Base-by-base conservation (phyloP, 495 filamentous ascomycete species). In the Cercophora newfieldiana region DNA sequence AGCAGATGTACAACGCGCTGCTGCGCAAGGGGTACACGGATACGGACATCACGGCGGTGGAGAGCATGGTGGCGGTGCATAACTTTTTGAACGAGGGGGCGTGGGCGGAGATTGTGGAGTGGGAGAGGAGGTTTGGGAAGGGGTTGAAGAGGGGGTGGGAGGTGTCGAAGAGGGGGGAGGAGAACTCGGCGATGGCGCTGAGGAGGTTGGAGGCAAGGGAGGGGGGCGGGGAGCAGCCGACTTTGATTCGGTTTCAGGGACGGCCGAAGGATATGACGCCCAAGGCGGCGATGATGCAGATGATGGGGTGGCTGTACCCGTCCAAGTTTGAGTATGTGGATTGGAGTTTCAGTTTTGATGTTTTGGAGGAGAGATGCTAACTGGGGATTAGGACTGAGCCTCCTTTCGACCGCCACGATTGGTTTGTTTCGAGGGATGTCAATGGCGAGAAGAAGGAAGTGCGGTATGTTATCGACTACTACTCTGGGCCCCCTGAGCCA, bases 1-100 rank as follows among this genome's bases (percentile, higher is more conserved):
- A 98, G 79, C 95, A 98, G 76, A 98, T 98, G 95, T 98, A 97
- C 80, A 99, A 98, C 72, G 95, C 96, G 0, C 89, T 98, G 82
- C 79, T 96, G 61, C 89, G 96, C 59, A 98, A 99, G 77, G 95
- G 95, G 21, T 92, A 97, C 77, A 94, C 91, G 0, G 93, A 97
- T 72, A 97, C 94, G 0, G 93, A 95, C 53, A 86, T 90, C 63
- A 93, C 94, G 60, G 92, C 92, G 0, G 94, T 99, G n/a, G 93
- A 97, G 78, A 87, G 87, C 60, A 99, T 99, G 95, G 96, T 98
- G 51, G 90, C 91, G 2, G 91, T 99, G 33, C 95, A 99, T 80
- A 99, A 99, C 74, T 98, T 97, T 71, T 72, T 99, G 73, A 99
- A 99, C 73, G 95, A 99, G 75, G 95, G 95, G 60, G 95, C 95